Evolutionary conservation across 1,284 basidiomycete species (phyloP), one percentile per base, ranked within the genome.

Genomic region (Trichosporon sp.): DNA sequence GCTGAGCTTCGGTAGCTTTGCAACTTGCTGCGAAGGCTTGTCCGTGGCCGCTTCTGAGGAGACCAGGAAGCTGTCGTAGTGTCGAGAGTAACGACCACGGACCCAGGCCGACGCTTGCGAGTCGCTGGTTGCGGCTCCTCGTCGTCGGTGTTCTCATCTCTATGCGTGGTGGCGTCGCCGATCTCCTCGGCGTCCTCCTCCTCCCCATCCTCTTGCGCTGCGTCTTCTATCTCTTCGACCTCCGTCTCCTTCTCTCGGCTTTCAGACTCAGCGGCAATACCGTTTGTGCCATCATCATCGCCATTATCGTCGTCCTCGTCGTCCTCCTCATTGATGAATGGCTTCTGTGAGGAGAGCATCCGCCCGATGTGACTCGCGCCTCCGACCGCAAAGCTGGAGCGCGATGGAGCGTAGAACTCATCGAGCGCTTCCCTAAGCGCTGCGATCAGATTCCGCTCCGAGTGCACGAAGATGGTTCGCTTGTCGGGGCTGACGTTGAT

Each of bases 401-500:
- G 81, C 1, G 86, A 83, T 0, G 88, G 84, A 2, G 86, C 84
- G 72, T 89, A 92, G 6, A 84, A 74, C 8, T 81, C 76, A 67
- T 92, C 89, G 4, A 92, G 81, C 1, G 84, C 83, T 4, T 76
- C 92, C 82, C 89, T 92, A 36, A 98, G 82, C 0, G 87, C 86
- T 23, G 87, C 83, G 1, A 98, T 84, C 6, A 99, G 80, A 65
- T 89, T 89, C 4, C 84, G 84, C 77, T 99, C 96, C 75, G 89
- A 89, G 74, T 98, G 94, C 10, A 99, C 77, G 61, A 97, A 88
- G 36, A 99, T 90, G 0, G 92, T 96, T 5, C 96, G 86, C 77
- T 99, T 99, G 81, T 99, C 96, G 0, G 96, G 95, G 70, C 89
- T 93, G 66, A 99, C 91, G 72, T 99, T 99, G 75, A 99, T 88